phyloP scores from a whole-genome alignment of 768 basidiomycete genomes.

The Phanerochaete sordida region DNA sequence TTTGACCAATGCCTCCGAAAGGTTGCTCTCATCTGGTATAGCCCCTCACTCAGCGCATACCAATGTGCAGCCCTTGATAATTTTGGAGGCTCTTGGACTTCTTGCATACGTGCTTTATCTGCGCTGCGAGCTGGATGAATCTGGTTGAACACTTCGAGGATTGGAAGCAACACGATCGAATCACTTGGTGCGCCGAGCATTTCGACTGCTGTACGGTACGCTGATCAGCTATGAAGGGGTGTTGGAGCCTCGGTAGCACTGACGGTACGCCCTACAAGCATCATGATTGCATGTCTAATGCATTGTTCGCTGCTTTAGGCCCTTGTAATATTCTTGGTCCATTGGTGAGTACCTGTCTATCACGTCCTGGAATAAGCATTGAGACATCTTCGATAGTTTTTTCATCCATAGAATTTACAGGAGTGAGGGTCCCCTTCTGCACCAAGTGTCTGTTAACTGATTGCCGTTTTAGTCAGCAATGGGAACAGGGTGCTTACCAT shows the following conservation, averaged over 20 bases:
- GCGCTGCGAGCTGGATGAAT: conserved; percentile 20
- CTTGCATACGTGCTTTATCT: conserved; percentile 19
- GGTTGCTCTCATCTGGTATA: conserved; percentile 5
- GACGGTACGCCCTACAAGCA: background rate
- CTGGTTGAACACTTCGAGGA: conserved; percentile 20
- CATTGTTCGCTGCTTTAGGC: conserved; percentile 6
- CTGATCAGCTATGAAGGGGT: background rate
- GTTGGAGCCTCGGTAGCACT: conserved; percentile 8
- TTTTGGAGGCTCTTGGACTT: conserved; percentile 11
- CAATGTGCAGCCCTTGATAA: no score
- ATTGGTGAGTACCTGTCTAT: no score
- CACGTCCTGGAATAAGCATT: no score
- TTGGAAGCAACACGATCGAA: conserved; percentile 13
- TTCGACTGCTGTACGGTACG: background rate
- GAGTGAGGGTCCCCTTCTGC: background rate
- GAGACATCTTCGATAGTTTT: no score
- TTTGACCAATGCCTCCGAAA: background rate
- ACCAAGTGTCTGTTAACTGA: background rate
- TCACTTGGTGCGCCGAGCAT: conserved; percentile 15
- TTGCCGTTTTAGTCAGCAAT: conserved; percentile 9
- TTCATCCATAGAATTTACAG: conserved; percentile 11
- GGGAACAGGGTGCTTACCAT: conserved; percentile 9
- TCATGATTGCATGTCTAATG: no score
- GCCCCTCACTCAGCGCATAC: background rate
- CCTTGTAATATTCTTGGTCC: conserved; percentile 1